Evolutionary conservation across 2,329 filamentous ascomycete species (phyloP), one percentile per base, ranked within the genome.

Genomic region (Pseudocercospora pini-densiflorae): DNA sequence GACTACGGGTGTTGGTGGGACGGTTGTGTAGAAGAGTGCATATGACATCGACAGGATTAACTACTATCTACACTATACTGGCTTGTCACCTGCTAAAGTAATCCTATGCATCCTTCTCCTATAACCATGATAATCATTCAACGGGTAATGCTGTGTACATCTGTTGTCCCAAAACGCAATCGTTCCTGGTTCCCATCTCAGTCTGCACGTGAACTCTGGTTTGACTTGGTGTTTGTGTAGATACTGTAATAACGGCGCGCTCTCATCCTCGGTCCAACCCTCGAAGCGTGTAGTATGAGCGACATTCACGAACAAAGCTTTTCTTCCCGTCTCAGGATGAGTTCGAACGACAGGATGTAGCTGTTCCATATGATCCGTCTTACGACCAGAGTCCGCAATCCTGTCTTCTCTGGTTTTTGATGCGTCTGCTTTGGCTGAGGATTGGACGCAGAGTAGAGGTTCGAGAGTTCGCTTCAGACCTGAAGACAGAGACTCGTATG

Each of bases 231-330:
- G 90, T 74, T 91, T 86, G 75, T 88, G 92, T 12, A 93, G 79
- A 80, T 92, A 92, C 74, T 91, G 90, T 66, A 93, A 83, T 10
- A 93, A 81, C 45, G 84, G 84, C 69, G 94, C 92, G 1, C 90
- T 93, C 76, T 96, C 93, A 75, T 95, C 92, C 75, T 92, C 91
- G 79, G 95, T 95, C 75, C 90, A 87, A 7, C 92, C 92, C 1
- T 94, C 86, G 61, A 97, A 94, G 40, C 89, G 85, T 61, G 92
- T 89, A 4, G 91, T 94, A 80, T 95, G 95, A 75, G 94, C 91
- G 1, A 89, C 89, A 77, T 95, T 96, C 33, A 96, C 86, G 72
- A 87, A 96, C 12, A 96, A 80, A 0, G 90, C 89, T 81, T 95
- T 95, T 77, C 94, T 90, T 8, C 92, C 91, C 0, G 92, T 95